Conservation (phyloP, 768 basidiomycete species). For the Lepiota brunneoincarnata region DNA sequence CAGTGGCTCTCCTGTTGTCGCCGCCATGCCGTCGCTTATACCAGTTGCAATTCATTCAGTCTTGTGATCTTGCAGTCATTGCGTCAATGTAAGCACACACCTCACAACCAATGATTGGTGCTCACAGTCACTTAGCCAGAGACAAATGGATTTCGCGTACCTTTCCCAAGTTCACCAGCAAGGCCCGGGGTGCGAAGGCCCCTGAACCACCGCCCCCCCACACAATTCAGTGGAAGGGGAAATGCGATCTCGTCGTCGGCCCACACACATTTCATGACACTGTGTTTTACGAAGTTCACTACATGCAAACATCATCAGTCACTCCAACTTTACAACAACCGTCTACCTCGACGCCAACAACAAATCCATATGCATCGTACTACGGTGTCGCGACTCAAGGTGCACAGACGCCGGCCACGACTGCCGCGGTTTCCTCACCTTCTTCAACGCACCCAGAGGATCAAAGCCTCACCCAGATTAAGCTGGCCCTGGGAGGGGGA, state of each 20-base stretch:
- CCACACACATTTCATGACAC: slow-evolving; percentile 73
- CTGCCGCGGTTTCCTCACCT: slow-evolving; percentile 7
- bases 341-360: slow-evolving; percentile 1
- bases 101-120: neutral
- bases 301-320: slow-evolving; percentile 33
- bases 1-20: neutral
- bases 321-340: slow-evolving; percentile 14
- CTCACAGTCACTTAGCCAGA: slow-evolving; percentile 44
- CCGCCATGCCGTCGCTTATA: neutral
- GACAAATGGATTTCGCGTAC: slow-evolving; percentile 66
- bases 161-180: slow-evolving; percentile 73
- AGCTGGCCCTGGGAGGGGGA: slow-evolving; percentile 10
- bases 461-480: slow-evolving; percentile 1
- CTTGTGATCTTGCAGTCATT: slow-evolving; percentile 63
- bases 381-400: slow-evolving; percentile 5
- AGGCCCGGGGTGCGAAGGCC: slow-evolving; percentile 56
- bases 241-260: slow-evolving; percentile 70
- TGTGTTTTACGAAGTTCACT: slow-evolving; percentile 70
- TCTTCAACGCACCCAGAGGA: neutral
- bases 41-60: slow-evolving; percentile 31
- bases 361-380: slow-evolving; percentile 2
- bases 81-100: slow-evolving; percentile 55
- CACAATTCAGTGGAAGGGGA: slow-evolving; percentile 61
- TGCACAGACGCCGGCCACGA: neutral
- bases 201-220: slow-evolving; percentile 59